A percentile compares a stretch with the other conserved stretches of the same genome.
phyloP scores from a whole-genome alignment of 78 protist species.

The Cavenderia fasciculata region DNA sequence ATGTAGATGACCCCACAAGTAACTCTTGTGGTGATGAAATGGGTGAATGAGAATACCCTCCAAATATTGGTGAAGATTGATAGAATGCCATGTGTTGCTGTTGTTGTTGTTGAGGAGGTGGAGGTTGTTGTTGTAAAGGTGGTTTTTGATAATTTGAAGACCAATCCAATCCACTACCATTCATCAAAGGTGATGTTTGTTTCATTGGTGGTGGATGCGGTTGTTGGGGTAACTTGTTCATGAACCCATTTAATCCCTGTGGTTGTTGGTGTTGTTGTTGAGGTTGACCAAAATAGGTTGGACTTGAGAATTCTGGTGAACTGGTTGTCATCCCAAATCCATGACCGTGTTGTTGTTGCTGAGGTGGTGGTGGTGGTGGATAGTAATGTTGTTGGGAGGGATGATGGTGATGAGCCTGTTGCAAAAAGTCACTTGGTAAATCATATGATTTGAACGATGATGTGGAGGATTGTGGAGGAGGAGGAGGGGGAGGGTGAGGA shows the following conservation, averaged over 20 bases:
- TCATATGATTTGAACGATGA: neutral
- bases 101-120: neutral
- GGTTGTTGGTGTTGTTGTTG: neutral
- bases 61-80: neutral
- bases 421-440: neutral
- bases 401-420: neutral
- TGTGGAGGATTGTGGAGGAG: neutral
- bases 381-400: neutral
- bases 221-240: neutral
- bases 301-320: neutral
- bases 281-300: neutral
- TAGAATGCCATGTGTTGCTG: neutral
- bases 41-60: neutral
- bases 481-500: neutral
- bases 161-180: neutral
- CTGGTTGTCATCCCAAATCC: no score
- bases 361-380: neutral
- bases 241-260: no score
- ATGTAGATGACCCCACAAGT: neutral
- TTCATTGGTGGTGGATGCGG: neutral
- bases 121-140: neutral
- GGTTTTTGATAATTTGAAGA: neutral
- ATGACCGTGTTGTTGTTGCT: constrained; percentile 1
- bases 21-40: neutral
- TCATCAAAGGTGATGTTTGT: neutral